Evolutionary conservation across 1,284 basidiomycete species (phyloP).

Genomic region (Bjerkandera adusta): DNA sequence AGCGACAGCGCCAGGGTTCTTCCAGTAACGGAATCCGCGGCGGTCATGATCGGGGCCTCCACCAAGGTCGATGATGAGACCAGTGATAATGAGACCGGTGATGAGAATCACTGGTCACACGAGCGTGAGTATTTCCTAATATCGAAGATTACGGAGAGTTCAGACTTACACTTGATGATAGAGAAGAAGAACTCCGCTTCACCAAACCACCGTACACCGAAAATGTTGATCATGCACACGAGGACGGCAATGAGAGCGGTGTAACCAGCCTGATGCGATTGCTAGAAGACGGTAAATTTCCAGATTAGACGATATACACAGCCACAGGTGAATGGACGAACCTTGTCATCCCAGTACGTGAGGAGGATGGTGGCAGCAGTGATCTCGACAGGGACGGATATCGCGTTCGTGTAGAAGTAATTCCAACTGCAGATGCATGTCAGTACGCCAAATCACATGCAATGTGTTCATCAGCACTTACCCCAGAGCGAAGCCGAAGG

Average conservation of each 20-base stretch:
- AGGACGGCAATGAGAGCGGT: slow-evolving; percentile 59
- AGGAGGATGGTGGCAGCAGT: slow-evolving; percentile 74
- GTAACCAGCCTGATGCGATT: slow-evolving; percentile 56
- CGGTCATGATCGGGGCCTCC: slow-evolving; percentile 60
- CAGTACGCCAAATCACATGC: too few species aligned
- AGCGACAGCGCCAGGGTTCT: slow-evolving; percentile 60
- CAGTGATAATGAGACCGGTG: slow-evolving; percentile 59
- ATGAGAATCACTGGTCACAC: slow-evolving; percentile 48
- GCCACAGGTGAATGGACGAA: slow-evolving; percentile 28
- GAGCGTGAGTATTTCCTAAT: slow-evolving; percentile 2
- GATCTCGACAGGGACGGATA: slow-evolving; percentile 73
- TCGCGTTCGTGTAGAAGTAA: slow-evolving; percentile 52
- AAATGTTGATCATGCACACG: slow-evolving; percentile 71
- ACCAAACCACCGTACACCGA: slow-evolving; percentile 58
- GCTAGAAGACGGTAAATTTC: not conserved
- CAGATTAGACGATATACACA: too few species aligned
- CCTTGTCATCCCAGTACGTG: slow-evolving; percentile 74
- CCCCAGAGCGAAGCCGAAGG: slow-evolving; percentile 64
- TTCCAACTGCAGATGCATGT: slow-evolving; percentile 29
- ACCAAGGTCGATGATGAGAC: slow-evolving; percentile 70
- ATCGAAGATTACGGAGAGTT: not conserved
- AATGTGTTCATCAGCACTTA: slow-evolving; percentile 9
- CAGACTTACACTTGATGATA: slow-evolving; percentile 56
- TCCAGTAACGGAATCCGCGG: slow-evolving; percentile 73
- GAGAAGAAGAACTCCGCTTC: slow-evolving; percentile 64